These are phyloP conservation scores for Zelopaecilomyces penicillatus DNA, from an alignment of 2,329 filamentous ascomycete genomes.

Conservation along the genomic window DNA sequence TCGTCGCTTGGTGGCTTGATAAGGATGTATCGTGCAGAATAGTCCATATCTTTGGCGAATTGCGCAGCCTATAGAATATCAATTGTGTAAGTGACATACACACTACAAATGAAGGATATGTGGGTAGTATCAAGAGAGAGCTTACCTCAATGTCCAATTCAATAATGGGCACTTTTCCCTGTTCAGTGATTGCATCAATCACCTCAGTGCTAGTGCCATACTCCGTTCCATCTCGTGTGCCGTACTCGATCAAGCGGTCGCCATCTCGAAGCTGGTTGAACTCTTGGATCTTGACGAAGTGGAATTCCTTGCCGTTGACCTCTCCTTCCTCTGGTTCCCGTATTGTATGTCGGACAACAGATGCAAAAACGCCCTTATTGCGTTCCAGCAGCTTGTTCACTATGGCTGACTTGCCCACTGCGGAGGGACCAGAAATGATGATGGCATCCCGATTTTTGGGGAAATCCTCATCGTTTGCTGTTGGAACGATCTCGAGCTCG, in stretches of 20 bases:
- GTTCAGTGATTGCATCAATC: conserved; percentile 42
- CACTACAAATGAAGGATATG: not conserved
- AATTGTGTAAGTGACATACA: not conserved
- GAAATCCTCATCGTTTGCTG: conserved; percentile 25
- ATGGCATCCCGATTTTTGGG: conserved; percentile 47
- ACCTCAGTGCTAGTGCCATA: conserved; percentile 50
- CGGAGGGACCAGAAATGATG: conserved; percentile 58
- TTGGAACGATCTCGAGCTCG: conserved; percentile 23
- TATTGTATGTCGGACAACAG: conserved; percentile 47
- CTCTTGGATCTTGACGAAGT: conserved; percentile 47
- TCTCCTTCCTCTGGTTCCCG: conserved; percentile 42
- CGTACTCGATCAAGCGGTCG: conserved; percentile 51
- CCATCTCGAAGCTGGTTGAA: conserved; percentile 52
- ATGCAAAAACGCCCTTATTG: conserved; percentile 57
- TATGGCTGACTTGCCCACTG: conserved; percentile 55
- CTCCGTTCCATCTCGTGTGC: conserved; percentile 37
- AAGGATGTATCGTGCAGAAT: conserved; percentile 46
- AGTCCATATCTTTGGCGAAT: conserved; percentile 49
- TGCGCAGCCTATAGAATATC: conserved; percentile 37
- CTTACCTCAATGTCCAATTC: conserved; percentile 45
- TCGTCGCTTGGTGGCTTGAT: conserved; percentile 33
- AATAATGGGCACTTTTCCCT: conserved; percentile 52
- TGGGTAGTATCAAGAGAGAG: conserved; percentile 5
- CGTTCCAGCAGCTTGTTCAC: conserved; percentile 54
- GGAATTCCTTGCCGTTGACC: conserved; percentile 41